Evolutionary conservation across 495 filamentous ascomycete genomes (phyloP).

Genomic region (Penicillium coffeae): DNA sequence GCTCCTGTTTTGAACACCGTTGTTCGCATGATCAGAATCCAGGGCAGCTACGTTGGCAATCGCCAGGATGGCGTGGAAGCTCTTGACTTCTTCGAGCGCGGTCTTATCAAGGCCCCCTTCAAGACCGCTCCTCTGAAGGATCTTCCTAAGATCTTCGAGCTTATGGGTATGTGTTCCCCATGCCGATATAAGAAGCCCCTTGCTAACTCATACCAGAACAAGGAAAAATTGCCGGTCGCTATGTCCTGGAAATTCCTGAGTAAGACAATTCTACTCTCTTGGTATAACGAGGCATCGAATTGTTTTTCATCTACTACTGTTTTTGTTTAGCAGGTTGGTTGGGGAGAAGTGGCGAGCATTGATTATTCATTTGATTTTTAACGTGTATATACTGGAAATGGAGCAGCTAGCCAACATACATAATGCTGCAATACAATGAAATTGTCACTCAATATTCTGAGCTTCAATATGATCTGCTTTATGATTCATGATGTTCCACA

Average conservation of each 20-base stretch:
- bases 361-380: neutral
- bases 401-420: too few relatives aligned
- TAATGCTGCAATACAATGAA: too few relatives aligned
- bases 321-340: neutral
- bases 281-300: too few relatives aligned
- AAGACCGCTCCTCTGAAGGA: slow-evolving; percentile 77
- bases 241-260: slow-evolving; percentile 74
- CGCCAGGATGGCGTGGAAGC: slow-evolving; percentile 74
- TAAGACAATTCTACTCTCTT: slow-evolving; percentile 14
- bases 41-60: slow-evolving; percentile 88
- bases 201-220: slow-evolving; percentile 35
- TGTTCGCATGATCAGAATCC: slow-evolving; percentile 82
- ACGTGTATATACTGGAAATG: neutral
- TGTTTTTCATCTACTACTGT: neutral
- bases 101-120: slow-evolving; percentile 80
- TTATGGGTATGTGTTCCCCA: slow-evolving; percentile 51
- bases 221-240: slow-evolving; percentile 80
- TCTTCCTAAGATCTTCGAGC: slow-evolving; percentile 68
- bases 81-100: slow-evolving; percentile 80
- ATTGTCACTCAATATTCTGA: too few relatives aligned
- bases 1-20: slow-evolving; percentile 85
- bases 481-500: too few relatives aligned
- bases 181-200: neutral
- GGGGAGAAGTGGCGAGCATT: neutral
- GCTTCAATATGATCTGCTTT: too few relatives aligned